A percentile compares a stretch with the other conserved stretches of the same genome.
These are phyloP conservation scores for Penicillium brevicompactum DNA, from an alignment of 2,329 filamentous ascomycete species.

Conservation along the genomic window DNA sequence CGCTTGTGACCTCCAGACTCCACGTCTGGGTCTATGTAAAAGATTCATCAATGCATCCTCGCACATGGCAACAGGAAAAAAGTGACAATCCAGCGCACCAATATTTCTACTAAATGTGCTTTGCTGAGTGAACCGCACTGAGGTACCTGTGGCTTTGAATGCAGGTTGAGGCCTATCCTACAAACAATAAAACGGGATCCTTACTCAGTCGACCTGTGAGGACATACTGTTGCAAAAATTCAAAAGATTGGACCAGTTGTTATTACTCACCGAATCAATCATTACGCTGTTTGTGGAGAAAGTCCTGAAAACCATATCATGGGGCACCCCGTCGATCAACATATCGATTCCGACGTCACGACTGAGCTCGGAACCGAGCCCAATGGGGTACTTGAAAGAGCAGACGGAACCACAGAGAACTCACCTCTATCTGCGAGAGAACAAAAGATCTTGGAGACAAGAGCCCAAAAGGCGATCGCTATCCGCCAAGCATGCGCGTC, in stretches of 20 bases:
- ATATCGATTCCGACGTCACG: slow-evolving; percentile 7
- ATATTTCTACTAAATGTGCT: not conserved
- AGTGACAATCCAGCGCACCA: not conserved
- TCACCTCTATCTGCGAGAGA: not conserved
- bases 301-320: not conserved
- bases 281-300: not conserved
- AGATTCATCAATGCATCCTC: not conserved
- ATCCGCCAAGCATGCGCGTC: slow-evolving; percentile 64
- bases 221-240: not conserved
- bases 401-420: not conserved
- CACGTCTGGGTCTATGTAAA: slow-evolving; percentile 1
- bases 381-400: no score
- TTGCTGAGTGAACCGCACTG: not conserved
- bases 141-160: not conserved
- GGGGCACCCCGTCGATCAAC: not conserved
- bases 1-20: slow-evolving; percentile 4
- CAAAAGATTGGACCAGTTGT: not conserved
- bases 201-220: not conserved
- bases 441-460: slow-evolving; percentile 4
- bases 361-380: not conserved
- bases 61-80: not conserved
- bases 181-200: not conserved
- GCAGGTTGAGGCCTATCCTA: not conserved
- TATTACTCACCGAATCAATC: not conserved
- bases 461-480: slow-evolving; percentile 44